Conservation (phyloP, 441 rosid species). For the Pelargonium hybrid region DNA sequence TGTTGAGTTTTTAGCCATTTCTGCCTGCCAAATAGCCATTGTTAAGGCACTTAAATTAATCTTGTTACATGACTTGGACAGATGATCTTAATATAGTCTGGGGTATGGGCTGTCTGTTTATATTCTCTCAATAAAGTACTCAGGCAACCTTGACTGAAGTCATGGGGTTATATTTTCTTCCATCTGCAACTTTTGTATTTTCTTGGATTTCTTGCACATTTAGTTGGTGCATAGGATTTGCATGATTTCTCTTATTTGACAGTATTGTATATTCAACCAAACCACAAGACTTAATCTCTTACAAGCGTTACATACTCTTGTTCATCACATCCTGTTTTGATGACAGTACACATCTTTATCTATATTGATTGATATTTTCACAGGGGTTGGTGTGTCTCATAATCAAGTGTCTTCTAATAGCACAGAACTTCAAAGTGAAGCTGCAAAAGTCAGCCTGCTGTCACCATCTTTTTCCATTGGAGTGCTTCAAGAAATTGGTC, state of each 20-base stretch:
- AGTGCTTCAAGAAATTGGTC: conserved; percentile 88
- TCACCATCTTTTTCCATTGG: conserved; percentile 60
- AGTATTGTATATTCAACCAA: not conserved
- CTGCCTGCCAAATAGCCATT: not conserved
- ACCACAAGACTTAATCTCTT: not conserved
- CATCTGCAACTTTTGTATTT: not conserved
- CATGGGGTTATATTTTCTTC: not conserved
- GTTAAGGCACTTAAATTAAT: not conserved
- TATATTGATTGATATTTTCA: conserved; percentile 18
- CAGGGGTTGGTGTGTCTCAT: conserved; percentile 54
- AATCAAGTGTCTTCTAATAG: conserved; percentile 37
- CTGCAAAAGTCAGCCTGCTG: conserved; percentile 47
- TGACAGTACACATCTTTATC: not conserved
- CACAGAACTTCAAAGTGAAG: conserved; percentile 47
- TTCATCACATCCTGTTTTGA: not conserved
- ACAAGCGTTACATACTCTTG: not conserved
- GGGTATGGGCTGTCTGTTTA: no score
- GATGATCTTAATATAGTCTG: no score
- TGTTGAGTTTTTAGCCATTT: not conserved
- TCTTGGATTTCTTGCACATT: not conserved
- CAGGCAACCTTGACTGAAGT: no score
- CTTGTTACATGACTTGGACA: no score
- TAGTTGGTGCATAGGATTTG: not conserved
- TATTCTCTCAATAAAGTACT: no score
- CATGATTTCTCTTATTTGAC: not conserved